Evolutionary conservation across 116 monocot species (phyloP).

Genomic region (Posidonia oceanica): DNA sequence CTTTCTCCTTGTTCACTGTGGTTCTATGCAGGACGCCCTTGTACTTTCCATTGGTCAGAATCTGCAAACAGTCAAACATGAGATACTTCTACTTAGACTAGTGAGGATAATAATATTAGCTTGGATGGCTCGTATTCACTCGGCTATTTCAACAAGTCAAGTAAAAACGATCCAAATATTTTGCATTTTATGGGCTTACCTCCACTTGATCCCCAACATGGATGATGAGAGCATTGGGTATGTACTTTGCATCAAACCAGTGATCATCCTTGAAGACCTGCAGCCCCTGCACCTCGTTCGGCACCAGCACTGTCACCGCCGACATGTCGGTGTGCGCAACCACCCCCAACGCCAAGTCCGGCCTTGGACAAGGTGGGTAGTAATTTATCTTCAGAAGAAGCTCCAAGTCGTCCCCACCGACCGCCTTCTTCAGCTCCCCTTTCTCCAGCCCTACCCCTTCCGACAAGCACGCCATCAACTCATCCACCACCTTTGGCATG

Average conservation of each 20-base stretch:
- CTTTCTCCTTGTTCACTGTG: constrained; percentile 56
- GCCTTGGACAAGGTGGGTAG: constrained; percentile 62
- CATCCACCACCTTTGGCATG: constrained; percentile 24
- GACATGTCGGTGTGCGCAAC: constrained; percentile 61
- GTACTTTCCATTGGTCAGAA: constrained; percentile 51
- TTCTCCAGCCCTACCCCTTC: constrained; percentile 37
- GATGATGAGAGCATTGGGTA: constrained; percentile 39
- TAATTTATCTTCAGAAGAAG: constrained; percentile 59
- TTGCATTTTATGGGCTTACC: constrained; percentile 6
- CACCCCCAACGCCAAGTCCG: constrained; percentile 56
- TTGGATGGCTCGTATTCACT: not conserved
- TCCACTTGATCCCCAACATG: constrained; percentile 67
- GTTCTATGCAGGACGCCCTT: constrained; percentile 52
- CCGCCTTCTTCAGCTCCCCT: constrained; percentile 25
- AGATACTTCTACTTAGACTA: no score
- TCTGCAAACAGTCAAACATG: constrained; percentile 14
- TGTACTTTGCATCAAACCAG: constrained; percentile 47
- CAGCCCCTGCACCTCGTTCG: constrained; percentile 58
- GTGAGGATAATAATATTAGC: no score
- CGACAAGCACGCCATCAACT: constrained; percentile 29
- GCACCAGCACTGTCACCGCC: constrained; percentile 50
- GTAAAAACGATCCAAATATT: no score
- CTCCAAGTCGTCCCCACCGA: constrained; percentile 44
- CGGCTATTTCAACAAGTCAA: no score
- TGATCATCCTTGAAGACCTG: constrained; percentile 49